Percentiles rank a stretch among this genome's conserved stretches.
These are phyloP conservation scores for Medicago lupulina DNA, from an alignment of 306 rosid species.

Conservation along the genomic window DNA sequence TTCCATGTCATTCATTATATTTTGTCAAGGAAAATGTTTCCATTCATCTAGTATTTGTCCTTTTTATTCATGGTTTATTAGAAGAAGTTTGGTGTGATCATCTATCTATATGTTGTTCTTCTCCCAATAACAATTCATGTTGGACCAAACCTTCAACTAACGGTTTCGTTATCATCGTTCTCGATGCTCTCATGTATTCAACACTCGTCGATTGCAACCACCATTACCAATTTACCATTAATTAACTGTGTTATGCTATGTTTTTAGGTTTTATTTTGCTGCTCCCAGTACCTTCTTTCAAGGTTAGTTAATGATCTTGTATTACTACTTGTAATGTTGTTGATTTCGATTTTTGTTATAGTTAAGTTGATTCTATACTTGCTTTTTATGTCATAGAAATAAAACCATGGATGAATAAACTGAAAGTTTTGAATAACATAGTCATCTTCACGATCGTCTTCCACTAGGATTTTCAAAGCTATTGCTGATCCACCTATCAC, in stretches of 20 bases:
- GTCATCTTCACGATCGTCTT: constrained; percentile 61
- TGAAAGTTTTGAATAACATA: constrained; percentile 60
- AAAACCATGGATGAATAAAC: constrained; percentile 89
- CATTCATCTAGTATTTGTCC: background rate
- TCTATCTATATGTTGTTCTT: background rate
- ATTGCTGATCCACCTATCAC: too few species aligned
- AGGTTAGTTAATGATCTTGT: constrained; percentile 51
- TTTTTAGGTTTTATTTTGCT: constrained; percentile 79
- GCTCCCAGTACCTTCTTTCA: constrained; percentile 86
- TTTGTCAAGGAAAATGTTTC: background rate
- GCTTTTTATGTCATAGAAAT: constrained; percentile 47
- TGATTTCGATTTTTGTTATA: constrained; percentile 2
- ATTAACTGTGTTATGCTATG: background rate
- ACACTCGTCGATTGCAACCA: background rate
- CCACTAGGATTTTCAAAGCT: constrained; percentile 88
- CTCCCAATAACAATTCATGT: constrained; percentile 46
- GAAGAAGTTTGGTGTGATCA: background rate
- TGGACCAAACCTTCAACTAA: constrained; percentile 75
- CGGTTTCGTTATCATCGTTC: constrained; percentile 71
- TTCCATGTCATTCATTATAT: background rate
- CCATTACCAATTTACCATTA: too few species aligned
- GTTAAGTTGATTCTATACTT: background rate
- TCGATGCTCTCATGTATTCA: constrained; percentile 78
- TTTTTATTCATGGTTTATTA: too few species aligned
- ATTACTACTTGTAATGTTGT: background rate